Conservation (phyloP, 257 asterid species). For the Fraxinus quadrangulata region DNA sequence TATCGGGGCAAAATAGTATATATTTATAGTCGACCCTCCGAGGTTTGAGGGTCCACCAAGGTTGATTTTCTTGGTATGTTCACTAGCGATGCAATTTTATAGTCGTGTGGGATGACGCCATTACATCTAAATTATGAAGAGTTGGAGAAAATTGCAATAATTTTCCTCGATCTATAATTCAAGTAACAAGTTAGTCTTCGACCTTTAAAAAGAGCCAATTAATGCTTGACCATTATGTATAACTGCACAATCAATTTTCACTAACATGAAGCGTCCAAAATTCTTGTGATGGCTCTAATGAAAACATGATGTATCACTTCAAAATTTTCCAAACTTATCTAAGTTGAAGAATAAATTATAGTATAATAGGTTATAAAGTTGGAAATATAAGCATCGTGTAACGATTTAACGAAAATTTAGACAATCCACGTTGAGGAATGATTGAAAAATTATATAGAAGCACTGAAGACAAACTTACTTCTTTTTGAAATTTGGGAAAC, state of each 20-base stretch:
- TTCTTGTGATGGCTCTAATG: not conserved
- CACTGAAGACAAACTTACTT: not conserved
- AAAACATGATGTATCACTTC: not conserved
- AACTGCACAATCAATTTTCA: not conserved
- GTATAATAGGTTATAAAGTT: not conserved
- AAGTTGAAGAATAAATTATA: not conserved
- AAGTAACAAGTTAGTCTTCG: not conserved
- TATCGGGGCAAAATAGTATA: not conserved
- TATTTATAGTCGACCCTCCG: not conserved
- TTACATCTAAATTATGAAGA: not conserved
- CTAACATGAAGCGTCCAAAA: not conserved
- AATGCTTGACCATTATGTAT: not conserved
- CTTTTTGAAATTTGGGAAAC: not conserved
- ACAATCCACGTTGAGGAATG: not conserved
- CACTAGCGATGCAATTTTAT: not conserved
- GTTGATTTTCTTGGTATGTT: not conserved
- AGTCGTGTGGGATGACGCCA: not conserved
- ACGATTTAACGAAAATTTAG: too few species aligned
- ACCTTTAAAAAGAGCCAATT: not conserved
- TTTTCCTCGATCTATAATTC: not conserved
- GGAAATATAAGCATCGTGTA: not conserved
- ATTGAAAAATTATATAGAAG: not conserved
- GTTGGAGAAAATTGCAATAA: not conserved
- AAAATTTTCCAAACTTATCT: too few species aligned
- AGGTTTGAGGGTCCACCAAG: not conserved